Conservation (phyloP, 1,284 basidiomycete species). For the Heterobasidion irregulare region DNA sequence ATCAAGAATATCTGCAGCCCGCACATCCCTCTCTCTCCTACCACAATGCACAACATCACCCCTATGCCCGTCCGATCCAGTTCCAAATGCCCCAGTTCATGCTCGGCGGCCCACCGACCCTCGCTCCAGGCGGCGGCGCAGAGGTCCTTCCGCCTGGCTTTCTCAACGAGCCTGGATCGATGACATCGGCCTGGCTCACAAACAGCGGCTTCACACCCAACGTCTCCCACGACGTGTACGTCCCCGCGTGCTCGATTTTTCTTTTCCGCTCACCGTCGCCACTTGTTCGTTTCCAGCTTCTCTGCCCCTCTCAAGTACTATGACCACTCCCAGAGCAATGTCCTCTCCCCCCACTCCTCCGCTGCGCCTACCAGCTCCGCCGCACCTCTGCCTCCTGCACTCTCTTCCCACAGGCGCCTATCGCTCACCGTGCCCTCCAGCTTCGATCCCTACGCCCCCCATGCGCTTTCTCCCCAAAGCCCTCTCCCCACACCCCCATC, state of each 20-base stretch:
- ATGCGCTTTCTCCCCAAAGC: no score
- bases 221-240: neutral
- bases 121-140: constrained; percentile 64
- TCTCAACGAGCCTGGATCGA: constrained; percentile 23
- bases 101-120: constrained; percentile 41
- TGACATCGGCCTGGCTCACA: constrained; percentile 38
- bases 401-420: no score
- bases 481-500: neutral
- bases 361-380: no score
- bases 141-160: constrained; percentile 51
- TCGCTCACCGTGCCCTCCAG: no score
- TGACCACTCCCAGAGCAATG: no score
- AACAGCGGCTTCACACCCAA: constrained; percentile 24
- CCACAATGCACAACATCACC: constrained; percentile 5
- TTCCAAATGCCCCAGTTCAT: constrained; percentile 63
- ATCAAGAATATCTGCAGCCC: neutral
- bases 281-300: neutral
- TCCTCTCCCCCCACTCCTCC: no score
- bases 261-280: neutral
- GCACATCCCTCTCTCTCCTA: neutral
- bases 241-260: neutral
- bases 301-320: neutral
- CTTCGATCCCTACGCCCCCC: no score
- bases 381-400: no score
- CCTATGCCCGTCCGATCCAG: constrained; percentile 23